Conservation (phyloP, 2,329 filamentous ascomycete species). For the Trichoderma polysporum region DNA sequence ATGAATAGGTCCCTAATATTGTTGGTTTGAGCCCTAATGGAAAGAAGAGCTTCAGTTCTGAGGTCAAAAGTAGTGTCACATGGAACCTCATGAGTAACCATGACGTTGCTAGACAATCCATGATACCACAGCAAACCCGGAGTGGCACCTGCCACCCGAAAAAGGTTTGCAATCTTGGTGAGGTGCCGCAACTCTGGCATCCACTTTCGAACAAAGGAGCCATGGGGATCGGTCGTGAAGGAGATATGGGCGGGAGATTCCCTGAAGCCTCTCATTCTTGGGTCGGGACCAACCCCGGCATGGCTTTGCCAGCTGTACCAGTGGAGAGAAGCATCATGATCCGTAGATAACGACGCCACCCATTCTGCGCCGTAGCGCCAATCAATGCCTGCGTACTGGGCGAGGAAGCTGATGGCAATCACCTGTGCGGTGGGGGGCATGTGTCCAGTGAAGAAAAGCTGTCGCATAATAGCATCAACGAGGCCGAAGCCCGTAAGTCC, state of each 20-base stretch:
- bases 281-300: conserved; percentile 77
- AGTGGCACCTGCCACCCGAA: conserved; percentile 67
- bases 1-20: too few relatives aligned
- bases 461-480: conserved; percentile 75
- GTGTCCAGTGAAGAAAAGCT: conserved; percentile 73
- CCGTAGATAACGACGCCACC: conserved; percentile 73
- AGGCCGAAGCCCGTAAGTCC: conserved; percentile 74
- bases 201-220: conserved; percentile 71
- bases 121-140: conserved; percentile 56
- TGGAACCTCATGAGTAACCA: conserved; percentile 63
- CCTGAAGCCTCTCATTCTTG: conserved; percentile 55
- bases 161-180: conserved; percentile 56
- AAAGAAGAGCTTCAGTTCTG: conserved; percentile 45
- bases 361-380: conserved; percentile 81
- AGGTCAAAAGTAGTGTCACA: conserved; percentile 38
- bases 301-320: conserved; percentile 87
- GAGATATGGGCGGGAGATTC: not conserved
- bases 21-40: not conserved
- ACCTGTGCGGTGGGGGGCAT: conserved; percentile 75
- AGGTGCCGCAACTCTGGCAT: conserved; percentile 64
- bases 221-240: conserved; percentile 71
- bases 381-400: conserved; percentile 72
- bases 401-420: conserved; percentile 72
- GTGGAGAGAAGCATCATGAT: conserved; percentile 75
- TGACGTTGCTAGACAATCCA: conserved; percentile 57